Conservation (phyloP, 2,329 filamentous ascomycete species). For the Alternaria solani region DNA sequence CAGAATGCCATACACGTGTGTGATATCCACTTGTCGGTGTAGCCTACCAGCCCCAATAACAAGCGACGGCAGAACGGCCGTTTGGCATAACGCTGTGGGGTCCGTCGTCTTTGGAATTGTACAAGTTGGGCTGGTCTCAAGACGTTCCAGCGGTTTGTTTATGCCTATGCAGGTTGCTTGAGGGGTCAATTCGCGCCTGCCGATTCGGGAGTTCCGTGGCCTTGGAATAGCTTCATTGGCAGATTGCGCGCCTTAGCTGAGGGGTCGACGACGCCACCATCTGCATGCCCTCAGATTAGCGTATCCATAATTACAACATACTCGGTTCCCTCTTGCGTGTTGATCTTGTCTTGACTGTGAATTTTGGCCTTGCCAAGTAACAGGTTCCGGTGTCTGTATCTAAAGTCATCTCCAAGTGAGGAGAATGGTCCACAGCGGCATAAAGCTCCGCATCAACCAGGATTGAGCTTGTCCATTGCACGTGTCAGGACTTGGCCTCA, state of each 20-base stretch:
- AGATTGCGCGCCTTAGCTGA: slow-evolving; percentile 15
- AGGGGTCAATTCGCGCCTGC: slow-evolving; percentile 29
- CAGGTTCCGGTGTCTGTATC: neutral
- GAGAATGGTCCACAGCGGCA: slow-evolving; percentile 7
- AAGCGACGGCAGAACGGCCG: slow-evolving; percentile 13
- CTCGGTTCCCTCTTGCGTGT: neutral
- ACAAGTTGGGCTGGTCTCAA: neutral
- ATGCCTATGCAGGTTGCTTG: slow-evolving; percentile 22
- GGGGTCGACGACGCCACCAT: slow-evolving; percentile 17
- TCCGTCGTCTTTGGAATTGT: slow-evolving; percentile 7
- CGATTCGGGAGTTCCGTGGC: slow-evolving; percentile 20
- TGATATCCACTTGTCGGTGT: slow-evolving; percentile 5
- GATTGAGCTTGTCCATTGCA: slow-evolving; percentile 15
- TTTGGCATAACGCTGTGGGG: slow-evolving; percentile 14
- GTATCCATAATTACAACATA: neutral
- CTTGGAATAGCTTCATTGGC: slow-evolving; percentile 7
- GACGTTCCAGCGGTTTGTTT: slow-evolving; percentile 9
- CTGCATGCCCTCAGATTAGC: slow-evolving; percentile 1
- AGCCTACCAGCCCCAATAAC: slow-evolving; percentile 14
- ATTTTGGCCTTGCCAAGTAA: neutral
- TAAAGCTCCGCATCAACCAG: slow-evolving; percentile 7
- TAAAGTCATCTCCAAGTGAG: neutral
- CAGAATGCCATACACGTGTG: slow-evolving; percentile 9
- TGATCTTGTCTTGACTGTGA: neutral
- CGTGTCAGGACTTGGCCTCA: slow-evolving; percentile 2